Conservation (phyloP, 148 eudicot genomes). For the Selenicereus undatus region DNA sequence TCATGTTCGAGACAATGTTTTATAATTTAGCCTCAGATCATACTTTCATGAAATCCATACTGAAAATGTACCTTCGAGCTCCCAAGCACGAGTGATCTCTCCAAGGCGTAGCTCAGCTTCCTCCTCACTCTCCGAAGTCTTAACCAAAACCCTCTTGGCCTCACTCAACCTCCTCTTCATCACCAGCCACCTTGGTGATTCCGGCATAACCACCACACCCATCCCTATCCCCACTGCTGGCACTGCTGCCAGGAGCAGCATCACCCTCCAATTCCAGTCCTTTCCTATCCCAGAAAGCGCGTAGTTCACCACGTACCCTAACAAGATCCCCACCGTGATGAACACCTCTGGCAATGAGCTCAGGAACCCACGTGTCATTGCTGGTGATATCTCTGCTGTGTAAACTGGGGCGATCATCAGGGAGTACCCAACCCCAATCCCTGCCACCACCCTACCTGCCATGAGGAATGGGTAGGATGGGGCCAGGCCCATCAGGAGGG, state of each 20-base stretch:
- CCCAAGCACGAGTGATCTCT: conserved; percentile 55
- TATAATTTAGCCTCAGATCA: too few species aligned
- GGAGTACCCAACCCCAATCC: conserved; percentile 84
- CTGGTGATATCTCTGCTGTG: conserved; percentile 78
- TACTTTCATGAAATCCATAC: too few species aligned
- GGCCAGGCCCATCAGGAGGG: conserved; percentile 79
- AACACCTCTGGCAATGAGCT: conserved; percentile 76
- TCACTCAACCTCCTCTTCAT: conserved; percentile 55
- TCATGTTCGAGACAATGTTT: too few species aligned
- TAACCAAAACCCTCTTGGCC: conserved; percentile 47
- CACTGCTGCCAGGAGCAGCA: conserved; percentile 70
- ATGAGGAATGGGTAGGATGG: conserved; percentile 64
- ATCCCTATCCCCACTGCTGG: conserved; percentile 52
- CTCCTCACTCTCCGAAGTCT: conserved; percentile 45
- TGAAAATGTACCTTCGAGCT: conserved; percentile 24
- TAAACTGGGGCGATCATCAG: conserved; percentile 92
- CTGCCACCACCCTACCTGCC: conserved; percentile 71
- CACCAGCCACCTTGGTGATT: conserved; percentile 93
- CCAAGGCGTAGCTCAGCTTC: conserved; percentile 60
- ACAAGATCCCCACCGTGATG: conserved; percentile 65
- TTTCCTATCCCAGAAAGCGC: conserved; percentile 47
- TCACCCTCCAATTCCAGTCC: conserved; percentile 62
- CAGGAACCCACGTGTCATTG: conserved; percentile 69
- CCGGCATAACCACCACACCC: conserved; percentile 73
- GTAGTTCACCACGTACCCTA: conserved; percentile 64